Evolutionary conservation across 805 yeast species (phyloP), one percentile per base, ranked within the genome.

Genomic region (Candida sithepensis): DNA sequence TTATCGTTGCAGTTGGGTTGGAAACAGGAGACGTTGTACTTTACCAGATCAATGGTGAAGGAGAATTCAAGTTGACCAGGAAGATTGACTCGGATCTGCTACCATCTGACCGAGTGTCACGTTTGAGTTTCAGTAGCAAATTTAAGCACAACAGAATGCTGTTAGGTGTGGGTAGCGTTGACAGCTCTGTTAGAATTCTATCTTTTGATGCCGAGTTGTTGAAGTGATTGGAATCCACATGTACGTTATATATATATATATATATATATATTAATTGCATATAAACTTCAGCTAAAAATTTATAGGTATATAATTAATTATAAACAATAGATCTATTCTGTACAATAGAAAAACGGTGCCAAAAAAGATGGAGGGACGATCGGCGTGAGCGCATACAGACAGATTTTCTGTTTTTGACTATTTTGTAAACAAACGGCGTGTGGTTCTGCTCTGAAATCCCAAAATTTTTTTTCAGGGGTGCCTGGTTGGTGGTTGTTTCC

Each of bases 141-240:
- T 51, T 50, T 2, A 55, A 54, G 13, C 66, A 53, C 2, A 54
- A 55, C 7, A 54, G 52, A 18, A 51, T 72, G 7, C 52, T 68
- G 8, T 65, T 86, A 47, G 90, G 84, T 1, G 81, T 75, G 30
- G 85, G 83, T 14, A 80, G 89, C 55, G 74, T 72, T 38, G 96
- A 88, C 60, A 68, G 76, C 39, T 84, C 94, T 1, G 72, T 79
- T 13, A 66, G 87, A 42, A 63, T 65, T 4, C 43, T 56, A 14
- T 44, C 53, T 3, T 26, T 57, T 18, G 21, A 38, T 21, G 21
- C n/a, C 19, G 38, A 32, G 12, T 18, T 8, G 19, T 16, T 34
- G 20, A 5, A 34, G 16, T 13, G 5, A 8, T 7, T 6, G 16
- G 36, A n/a, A n/a, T n/a, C n/a, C n/a, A n/a, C n/a, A n/a, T n/a